Conservation (phyloP, 163 green algal species). For the Scenedesmus sp. region DNA sequence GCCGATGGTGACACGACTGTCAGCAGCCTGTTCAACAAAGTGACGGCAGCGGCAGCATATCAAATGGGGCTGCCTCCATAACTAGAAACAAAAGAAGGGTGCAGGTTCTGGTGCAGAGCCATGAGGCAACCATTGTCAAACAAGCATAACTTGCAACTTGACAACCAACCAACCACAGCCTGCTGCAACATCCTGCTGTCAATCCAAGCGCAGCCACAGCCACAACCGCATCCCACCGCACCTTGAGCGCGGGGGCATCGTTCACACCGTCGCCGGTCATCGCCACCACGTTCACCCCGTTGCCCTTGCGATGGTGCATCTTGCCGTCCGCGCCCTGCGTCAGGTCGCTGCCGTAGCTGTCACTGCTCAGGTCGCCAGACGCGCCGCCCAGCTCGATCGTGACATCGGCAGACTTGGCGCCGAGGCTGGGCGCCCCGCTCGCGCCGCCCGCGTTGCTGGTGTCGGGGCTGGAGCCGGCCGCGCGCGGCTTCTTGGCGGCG, state of each 20-base stretch:
- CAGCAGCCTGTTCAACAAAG: conserved; percentile 63
- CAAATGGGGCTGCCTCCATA: no score
- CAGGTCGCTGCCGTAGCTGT: background rate
- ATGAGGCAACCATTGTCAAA: no score
- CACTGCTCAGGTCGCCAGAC: background rate
- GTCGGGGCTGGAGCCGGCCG: background rate
- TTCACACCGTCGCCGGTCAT: conserved; percentile 98
- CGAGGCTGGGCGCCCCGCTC: background rate
- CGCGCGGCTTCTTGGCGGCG: background rate
- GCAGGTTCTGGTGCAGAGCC: no score
- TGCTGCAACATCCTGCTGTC: background rate
- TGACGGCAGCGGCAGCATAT: background rate
- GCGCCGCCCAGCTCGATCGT: conserved; percentile 5
- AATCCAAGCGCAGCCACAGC: no score
- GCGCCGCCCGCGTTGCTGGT: background rate
- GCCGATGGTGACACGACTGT: conserved; percentile 96
- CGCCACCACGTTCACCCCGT: conserved; percentile 76
- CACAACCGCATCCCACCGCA: conserved; percentile 81
- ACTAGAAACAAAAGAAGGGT: background rate
- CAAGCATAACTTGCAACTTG: no score
- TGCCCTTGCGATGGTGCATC: conserved; percentile 8
- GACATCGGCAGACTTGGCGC: conserved; percentile 14
- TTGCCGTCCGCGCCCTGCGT: background rate
- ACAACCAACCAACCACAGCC: no score
- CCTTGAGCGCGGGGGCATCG: conserved; percentile 90